Conservation (phyloP, 257 asterid genomes). For the Capsicum rhomboideum region DNA sequence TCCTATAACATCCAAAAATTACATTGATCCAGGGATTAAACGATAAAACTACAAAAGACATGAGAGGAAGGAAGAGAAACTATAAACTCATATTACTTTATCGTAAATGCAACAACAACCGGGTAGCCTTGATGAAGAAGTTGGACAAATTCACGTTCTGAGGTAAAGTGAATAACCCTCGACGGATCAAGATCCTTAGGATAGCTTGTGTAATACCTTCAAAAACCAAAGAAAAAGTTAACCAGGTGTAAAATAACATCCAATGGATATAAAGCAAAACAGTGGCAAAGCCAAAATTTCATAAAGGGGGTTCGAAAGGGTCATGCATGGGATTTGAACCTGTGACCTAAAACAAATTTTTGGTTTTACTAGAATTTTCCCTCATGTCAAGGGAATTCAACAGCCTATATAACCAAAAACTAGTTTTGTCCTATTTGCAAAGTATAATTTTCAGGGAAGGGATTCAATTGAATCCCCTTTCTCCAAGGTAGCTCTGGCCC, state of each 20-base stretch:
- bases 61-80: background rate
- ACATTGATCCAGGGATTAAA: background rate
- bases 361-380: background rate
- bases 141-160: constrained; percentile 92
- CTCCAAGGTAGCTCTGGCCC: background rate
- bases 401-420: background rate
- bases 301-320: background rate
- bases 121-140: constrained; percentile 93
- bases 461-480: background rate
- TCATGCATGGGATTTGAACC: background rate
- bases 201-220: constrained; percentile 78
- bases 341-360: background rate
- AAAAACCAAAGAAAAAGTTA: constrained; percentile 10
- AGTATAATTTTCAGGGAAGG: background rate
- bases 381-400: background rate
- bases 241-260: background rate
- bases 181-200: constrained; percentile 97
- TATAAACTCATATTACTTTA: constrained; percentile 43
- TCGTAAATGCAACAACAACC: constrained; percentile 89
- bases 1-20: constrained; percentile 30
- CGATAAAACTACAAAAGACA: background rate
- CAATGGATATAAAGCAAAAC: background rate
- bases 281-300: background rate
- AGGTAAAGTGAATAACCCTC: constrained; percentile 66
- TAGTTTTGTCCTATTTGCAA: background rate